These are phyloP conservation scores for Lachnellula subtilissima DNA, from an alignment of 2,329 filamentous ascomycete genomes.

Conservation along the genomic window DNA sequence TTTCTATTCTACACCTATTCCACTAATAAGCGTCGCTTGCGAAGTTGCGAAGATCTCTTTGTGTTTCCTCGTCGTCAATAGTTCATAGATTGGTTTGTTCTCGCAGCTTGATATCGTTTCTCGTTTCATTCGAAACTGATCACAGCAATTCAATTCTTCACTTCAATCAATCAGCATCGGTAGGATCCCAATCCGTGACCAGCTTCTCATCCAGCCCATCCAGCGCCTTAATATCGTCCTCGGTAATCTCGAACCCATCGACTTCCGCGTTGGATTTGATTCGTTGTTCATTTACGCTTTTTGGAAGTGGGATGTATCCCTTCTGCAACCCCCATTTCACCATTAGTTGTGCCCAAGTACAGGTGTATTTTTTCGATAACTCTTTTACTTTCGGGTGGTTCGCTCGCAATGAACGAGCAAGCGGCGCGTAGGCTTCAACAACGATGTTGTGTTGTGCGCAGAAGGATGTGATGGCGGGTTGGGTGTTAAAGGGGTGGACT, in stretches of 20 bases:
- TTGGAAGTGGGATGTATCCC: slow-evolving; percentile 67
- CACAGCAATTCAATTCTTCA: not conserved
- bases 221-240: slow-evolving; percentile 58
- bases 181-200: slow-evolving; percentile 62
- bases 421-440: slow-evolving; percentile 75
- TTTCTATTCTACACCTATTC: no score
- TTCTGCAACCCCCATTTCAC: slow-evolving; percentile 75
- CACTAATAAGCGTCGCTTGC: no score
- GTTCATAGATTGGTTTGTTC: no score
- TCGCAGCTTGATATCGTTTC: no score
- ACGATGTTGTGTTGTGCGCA: slow-evolving; percentile 63
- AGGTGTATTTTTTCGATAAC: slow-evolving; percentile 63
- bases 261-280: slow-evolving; percentile 63
- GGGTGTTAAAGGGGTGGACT: slow-evolving; percentile 77
- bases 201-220: slow-evolving; percentile 66
- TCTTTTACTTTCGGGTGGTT: slow-evolving; percentile 57
- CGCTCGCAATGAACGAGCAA: slow-evolving; percentile 68
- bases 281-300: slow-evolving; percentile 59
- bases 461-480: slow-evolving; percentile 58
- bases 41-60: no score
- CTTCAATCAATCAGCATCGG: slow-evolving; percentile 34
- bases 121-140: no score
- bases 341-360: slow-evolving; percentile 68
- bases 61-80: no score
- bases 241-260: slow-evolving; percentile 54